A percentile compares a stretch with the other conserved stretches of the same genome.
Conservation (phyloP, 2,329 filamentous ascomycete species). For the Fusarium continuum region DNA sequence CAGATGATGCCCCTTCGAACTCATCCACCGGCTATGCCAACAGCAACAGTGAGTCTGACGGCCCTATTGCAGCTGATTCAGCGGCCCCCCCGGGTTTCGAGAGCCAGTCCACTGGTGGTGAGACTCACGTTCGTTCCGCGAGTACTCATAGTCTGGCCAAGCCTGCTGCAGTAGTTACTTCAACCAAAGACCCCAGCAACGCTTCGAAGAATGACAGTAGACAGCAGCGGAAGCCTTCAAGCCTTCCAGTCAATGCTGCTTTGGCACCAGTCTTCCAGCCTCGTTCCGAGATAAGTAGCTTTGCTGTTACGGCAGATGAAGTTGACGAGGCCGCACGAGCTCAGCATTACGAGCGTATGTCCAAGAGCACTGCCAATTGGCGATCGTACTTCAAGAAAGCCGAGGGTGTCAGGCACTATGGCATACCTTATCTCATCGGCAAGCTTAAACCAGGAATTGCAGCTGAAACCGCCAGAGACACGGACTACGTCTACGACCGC, state of each 20-base stretch:
- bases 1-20: conserved; percentile 25
- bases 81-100: conserved; percentile 6
- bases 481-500: conserved; percentile 64
- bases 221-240: conserved; percentile 48
- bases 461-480: conserved; percentile 52
- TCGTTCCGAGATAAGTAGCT: conserved; percentile 41
- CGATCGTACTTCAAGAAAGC: conserved; percentile 34
- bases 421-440: conserved; percentile 64
- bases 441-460: conserved; percentile 57
- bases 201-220: conserved; percentile 36
- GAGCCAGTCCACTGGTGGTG: conserved; percentile 14
- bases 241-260: conserved; percentile 57
- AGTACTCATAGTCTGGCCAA: conserved; percentile 46
- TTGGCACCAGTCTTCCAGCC: conserved; percentile 61
- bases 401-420: conserved; percentile 18
- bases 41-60: conserved; percentile 9
- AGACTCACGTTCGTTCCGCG: conserved; percentile 26
- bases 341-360: conserved; percentile 12
- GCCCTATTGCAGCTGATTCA: background rate
- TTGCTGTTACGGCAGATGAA: conserved; percentile 23
- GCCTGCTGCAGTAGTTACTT: conserved; percentile 33
- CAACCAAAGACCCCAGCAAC: conserved; percentile 30
- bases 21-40: conserved; percentile 7
- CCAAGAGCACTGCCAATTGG: conserved; percentile 31
- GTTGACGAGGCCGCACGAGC: conserved; percentile 8